Percentiles rank a stretch among this genome's conserved stretches.
These are phyloP conservation scores for Rhizopus sp. DNA, from an alignment of 371 early-diverging fungal genomes.

Conservation along the genomic window DNA sequence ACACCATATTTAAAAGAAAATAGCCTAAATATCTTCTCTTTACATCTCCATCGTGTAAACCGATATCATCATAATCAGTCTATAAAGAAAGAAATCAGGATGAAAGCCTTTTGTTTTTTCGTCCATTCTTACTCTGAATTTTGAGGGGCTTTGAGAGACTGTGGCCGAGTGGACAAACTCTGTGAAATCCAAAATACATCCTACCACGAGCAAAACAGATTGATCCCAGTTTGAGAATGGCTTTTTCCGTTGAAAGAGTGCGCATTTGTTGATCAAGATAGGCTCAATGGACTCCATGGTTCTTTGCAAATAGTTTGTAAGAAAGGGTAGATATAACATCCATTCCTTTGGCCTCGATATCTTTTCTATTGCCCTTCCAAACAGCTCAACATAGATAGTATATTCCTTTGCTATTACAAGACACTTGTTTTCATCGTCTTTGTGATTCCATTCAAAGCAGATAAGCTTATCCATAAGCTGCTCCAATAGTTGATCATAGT, in stretches of 20 bases:
- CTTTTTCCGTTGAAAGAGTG: neutral
- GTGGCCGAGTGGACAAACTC: slow-evolving; percentile 20
- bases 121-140: slow-evolving; percentile 14
- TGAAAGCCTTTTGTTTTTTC: neutral
- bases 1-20: slow-evolving; percentile 8
- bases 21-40: slow-evolving; percentile 24
- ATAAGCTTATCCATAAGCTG: slow-evolving; percentile 19
- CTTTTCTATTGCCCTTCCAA: slow-evolving; percentile 21
- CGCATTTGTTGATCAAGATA: slow-evolving; percentile 5
- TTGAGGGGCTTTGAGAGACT: neutral
- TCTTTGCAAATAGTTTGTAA: slow-evolving; percentile 16
- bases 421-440: neutral
- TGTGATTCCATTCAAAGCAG: slow-evolving; percentile 8
- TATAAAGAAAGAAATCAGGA: neutral
- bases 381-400: slow-evolving; percentile 9
- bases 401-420: slow-evolving; percentile 2
- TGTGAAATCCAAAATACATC: slow-evolving; percentile 19
- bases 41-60: slow-evolving; percentile 17
- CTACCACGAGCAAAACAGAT: neutral
- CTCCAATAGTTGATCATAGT: slow-evolving; percentile 14
- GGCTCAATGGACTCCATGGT: slow-evolving; percentile 2
- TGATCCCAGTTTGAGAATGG: slow-evolving; percentile 9
- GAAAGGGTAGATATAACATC: slow-evolving; percentile 26
- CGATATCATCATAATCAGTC: slow-evolving; percentile 15
- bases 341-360: slow-evolving; percentile 20